Percentiles rank a stretch among this genome's conserved stretches.
These are phyloP conservation scores for Salix caprea DNA, from an alignment of 345 rosid species.

Conservation along the genomic window DNA sequence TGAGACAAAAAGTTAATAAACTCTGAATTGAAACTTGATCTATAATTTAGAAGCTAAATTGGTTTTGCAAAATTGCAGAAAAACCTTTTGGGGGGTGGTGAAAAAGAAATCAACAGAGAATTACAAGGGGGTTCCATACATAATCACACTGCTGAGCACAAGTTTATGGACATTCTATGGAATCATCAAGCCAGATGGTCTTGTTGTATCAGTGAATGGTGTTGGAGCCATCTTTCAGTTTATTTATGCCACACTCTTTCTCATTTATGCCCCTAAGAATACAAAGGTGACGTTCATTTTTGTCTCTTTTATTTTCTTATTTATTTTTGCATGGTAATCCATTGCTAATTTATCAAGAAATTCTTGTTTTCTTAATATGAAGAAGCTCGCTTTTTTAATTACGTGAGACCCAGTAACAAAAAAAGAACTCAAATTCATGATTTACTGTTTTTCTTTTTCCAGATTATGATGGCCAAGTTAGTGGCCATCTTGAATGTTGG, in stretches of 20 bases:
- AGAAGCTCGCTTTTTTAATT: no score
- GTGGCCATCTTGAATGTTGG: background rate
- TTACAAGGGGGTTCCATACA: constrained; percentile 14
- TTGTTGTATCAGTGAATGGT: constrained; percentile 16
- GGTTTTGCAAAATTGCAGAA: background rate
- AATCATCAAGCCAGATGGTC: constrained; percentile 11
- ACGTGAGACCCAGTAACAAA: no score
- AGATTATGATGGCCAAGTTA: no score
- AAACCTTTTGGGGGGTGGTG: background rate
- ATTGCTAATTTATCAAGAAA: background rate
- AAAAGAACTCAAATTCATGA: no score
- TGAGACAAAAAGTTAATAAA: no score
- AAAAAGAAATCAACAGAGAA: background rate
- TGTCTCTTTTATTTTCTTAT: background rate
- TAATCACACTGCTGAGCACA: constrained; percentile 13
- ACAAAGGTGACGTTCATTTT: constrained; percentile 1
- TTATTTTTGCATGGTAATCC: background rate
- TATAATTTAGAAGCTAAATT: no score
- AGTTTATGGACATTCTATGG: constrained; percentile 18
- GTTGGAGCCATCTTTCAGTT: constrained; percentile 8
- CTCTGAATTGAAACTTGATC: no score
- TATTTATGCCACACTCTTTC: constrained; percentile 10
- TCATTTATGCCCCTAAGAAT: constrained; percentile 5
- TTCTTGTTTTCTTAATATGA: no score
- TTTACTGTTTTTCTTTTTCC: no score